Conservation (phyloP, 2,329 filamentous ascomycete species). For the Claviceps sp. region DNA sequence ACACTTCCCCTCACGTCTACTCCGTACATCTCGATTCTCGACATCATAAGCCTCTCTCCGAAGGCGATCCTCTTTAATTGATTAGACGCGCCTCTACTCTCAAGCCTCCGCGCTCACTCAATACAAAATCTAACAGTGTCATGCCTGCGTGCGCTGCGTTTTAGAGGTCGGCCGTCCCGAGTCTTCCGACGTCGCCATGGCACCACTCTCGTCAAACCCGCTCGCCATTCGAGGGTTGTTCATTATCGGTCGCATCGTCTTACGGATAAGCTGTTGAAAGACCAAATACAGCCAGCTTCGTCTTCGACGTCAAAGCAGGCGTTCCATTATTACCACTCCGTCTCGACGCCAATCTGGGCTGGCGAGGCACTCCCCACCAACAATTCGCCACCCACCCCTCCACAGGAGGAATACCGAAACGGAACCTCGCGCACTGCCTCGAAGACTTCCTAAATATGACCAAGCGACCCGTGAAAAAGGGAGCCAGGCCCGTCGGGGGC, state of each 20-base stretch:
- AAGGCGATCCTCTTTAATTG: neutral
- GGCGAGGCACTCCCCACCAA: neutral
- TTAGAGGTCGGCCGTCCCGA: slow-evolving; percentile 32
- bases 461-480: slow-evolving; percentile 13
- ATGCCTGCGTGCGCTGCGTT: slow-evolving; percentile 30
- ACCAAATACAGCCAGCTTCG: neutral
- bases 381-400: slow-evolving; percentile 1
- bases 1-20: slow-evolving; percentile 1
- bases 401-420: neutral
- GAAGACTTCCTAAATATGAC: slow-evolving; percentile 10
- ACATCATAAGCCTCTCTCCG: neutral
- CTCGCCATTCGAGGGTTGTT: slow-evolving; percentile 12
- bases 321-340: neutral
- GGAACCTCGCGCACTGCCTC: neutral
- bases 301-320: neutral
- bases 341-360: neutral
- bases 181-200: slow-evolving; percentile 34
- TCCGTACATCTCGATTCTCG: neutral
- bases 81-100: neutral
- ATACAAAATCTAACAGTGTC: neutral
- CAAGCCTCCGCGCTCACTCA: neutral
- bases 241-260: neutral
- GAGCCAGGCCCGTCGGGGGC: slow-evolving; percentile 5
- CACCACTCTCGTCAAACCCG: slow-evolving; percentile 38
- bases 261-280: slow-evolving; percentile 1